Evolutionary conservation across 2,329 filamentous ascomycete genomes (phyloP).

Genomic region (Colletotrichum eleusines): DNA sequence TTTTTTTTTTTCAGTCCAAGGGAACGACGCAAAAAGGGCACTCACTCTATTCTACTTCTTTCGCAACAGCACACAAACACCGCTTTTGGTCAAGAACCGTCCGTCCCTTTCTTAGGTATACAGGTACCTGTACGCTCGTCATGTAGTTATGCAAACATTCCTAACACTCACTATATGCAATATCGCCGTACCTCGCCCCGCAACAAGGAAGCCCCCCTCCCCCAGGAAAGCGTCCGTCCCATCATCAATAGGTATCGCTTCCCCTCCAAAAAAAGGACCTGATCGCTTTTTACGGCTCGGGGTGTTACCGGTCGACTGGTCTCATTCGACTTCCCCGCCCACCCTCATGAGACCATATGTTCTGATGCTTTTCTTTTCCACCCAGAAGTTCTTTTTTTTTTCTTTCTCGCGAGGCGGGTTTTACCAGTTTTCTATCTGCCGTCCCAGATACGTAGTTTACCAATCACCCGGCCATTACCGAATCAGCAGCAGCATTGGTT

Average conservation of each 20-base stretch:
- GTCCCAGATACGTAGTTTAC: neutral
- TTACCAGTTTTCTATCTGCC: neutral
- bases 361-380: neutral
- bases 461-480: neutral
- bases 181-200: neutral
- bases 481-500: neutral
- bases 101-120: neutral
- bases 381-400: neutral
- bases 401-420: too few species aligned
- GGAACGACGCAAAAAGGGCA: too few species aligned
- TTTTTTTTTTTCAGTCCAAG: too few species aligned
- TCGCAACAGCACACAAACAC: too few species aligned
- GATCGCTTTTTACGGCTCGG: neutral
- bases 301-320: neutral
- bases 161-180: neutral
- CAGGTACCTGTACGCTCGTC: neutral
- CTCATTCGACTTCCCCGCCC: neutral
- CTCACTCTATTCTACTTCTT: too few species aligned
- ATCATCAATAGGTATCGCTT: neutral
- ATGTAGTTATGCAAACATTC: slow-evolving; percentile 7
- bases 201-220: neutral
- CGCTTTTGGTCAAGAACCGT: neutral
- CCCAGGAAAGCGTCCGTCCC: neutral
- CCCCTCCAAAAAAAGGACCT: neutral
- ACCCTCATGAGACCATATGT: slow-evolving; percentile 3